These are phyloP conservation scores for Monosporozyma yasuniensis DNA, from an alignment of 805 yeast genomes.

Conservation along the genomic window DNA sequence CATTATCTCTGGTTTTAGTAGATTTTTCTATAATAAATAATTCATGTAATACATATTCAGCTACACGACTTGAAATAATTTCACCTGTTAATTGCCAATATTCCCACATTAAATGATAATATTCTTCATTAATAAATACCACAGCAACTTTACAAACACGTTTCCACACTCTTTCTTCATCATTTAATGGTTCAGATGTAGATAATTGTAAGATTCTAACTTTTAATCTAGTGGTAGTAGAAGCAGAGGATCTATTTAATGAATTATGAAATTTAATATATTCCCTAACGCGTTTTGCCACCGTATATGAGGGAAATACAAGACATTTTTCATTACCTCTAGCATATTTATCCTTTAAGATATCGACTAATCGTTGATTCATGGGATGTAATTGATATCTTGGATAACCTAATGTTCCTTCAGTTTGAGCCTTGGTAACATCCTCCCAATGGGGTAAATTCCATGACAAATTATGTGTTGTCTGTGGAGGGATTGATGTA, in stretches of 20 bases:
- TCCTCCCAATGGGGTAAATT: conserved; percentile 94
- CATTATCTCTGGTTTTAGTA: conserved; percentile 11
- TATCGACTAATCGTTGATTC: conserved; percentile 46
- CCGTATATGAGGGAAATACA: conserved; percentile 66
- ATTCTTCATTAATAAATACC: conserved; percentile 62
- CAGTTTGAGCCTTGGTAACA: conserved; percentile 63
- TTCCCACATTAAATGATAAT: conserved; percentile 58
- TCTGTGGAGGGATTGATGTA: conserved; percentile 78
- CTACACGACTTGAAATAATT: conserved; percentile 85
- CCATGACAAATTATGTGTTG: conserved; percentile 90
- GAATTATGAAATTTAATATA: conserved; percentile 44
- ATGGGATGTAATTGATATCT: conserved; percentile 55
- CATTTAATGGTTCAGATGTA: conserved; percentile 55
- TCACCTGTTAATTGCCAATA: conserved; percentile 98
- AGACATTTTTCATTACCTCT: conserved; percentile 67
- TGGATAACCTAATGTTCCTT: conserved; percentile 64
- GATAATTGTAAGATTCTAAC: conserved; percentile 65
- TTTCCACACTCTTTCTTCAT: conserved; percentile 49
- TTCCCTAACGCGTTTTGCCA: conserved; percentile 79
- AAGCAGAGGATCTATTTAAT: conserved; percentile 4
- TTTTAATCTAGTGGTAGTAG: conserved; percentile 19
- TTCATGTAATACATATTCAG: conserved; percentile 70
- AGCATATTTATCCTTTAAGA: conserved; percentile 62
- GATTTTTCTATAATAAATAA: conserved; percentile 34
- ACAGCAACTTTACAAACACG: conserved; percentile 65